Conservation (phyloP, 2,329 filamentous ascomycete species). For the Neocucurbitaria cava region DNA sequence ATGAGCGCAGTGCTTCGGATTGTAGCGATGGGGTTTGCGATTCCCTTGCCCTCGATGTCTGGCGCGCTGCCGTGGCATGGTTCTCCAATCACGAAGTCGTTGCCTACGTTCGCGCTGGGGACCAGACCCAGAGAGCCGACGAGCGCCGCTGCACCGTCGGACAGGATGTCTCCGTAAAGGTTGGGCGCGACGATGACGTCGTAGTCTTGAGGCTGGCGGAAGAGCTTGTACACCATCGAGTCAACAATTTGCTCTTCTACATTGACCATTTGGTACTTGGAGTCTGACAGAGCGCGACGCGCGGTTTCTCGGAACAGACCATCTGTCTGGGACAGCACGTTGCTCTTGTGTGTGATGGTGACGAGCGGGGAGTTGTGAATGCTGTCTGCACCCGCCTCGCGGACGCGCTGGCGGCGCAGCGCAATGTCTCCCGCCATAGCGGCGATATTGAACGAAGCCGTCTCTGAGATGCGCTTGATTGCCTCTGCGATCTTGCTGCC, state of each 20-base stretch:
- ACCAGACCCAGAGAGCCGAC: conserved; percentile 93
- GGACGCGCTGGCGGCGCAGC: conserved; percentile 80
- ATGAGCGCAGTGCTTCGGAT: conserved; percentile 90
- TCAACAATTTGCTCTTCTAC: conserved; percentile 99
- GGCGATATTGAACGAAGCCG: conserved; percentile 83
- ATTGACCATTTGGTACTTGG: conserved; percentile 67
- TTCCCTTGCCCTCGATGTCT: conserved; percentile 89
- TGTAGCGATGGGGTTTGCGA: conserved; percentile 96
- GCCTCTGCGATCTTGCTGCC: conserved; percentile 89
- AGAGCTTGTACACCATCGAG: conserved; percentile 99
- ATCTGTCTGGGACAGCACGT: conserved; percentile 95
- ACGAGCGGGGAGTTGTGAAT: conserved; percentile 77
- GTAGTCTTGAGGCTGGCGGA: conserved; percentile 93
- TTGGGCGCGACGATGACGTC: conserved; percentile 98
- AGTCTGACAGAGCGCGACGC: conserved; percentile 71
- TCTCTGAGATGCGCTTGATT: conserved; percentile 94
- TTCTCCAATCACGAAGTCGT: conserved; percentile 94
- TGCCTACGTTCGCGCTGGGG: conserved; percentile 92
- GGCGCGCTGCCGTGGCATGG: conserved; percentile 96
- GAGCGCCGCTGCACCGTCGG: conserved; percentile 91
- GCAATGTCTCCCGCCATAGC: conserved; percentile 96
- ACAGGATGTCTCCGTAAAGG: conserved; percentile 96
- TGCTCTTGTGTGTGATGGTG: conserved; percentile 98
- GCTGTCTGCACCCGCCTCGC: conserved; percentile 63
- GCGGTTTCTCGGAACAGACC: conserved; percentile 89